Base-by-base conservation (phyloP, 768 basidiomycete genomes). In the Sistotremastrum niveocremeum region DNA sequence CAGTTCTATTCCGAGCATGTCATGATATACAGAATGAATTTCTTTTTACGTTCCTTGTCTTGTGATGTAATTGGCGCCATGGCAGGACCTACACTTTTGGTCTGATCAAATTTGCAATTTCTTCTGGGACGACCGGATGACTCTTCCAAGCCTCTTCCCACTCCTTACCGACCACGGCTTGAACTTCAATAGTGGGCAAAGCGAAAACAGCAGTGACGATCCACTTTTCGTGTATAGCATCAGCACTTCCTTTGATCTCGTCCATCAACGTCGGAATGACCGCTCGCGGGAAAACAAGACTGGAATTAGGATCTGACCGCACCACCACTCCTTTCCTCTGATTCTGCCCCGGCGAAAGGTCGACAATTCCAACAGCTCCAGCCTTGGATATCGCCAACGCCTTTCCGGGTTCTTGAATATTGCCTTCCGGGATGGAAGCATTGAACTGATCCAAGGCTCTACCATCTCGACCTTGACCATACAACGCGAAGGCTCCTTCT, bases 401-500 rank as follows among this genome's bases (percentile, higher is more conserved):
- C 46, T 47, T 49, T 39, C 31, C 60, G 50, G 66, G 65, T n/a
- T 57, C 61, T 3, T 54, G 54, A 0, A 64, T 61, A 10, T 45
- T 42, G 34, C 46, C 29, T 40, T 20, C 20, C 20, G 20, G 20
- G 20, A 20, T 20, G 20, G 20, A 20, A 20, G 20, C 20, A 41
- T 59, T 59, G 7, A 60, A 52, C 31, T 74, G 72, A 41, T 74
- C 73, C 34, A 84, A 58, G 2, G 77, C 76, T 20, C 81, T 64
- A 10, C 74, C 76, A 56, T 80, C 72, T 45, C 61, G 60, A 8
- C 74, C 65, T 58, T 84, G 83, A 2, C 81, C 81, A 54, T 81
- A 78, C 33, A 81, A 74, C 41, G 81, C 76, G 56, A 75, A 86
- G 2, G 74, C 81, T 6, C 77, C 82, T 57, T 86, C 83, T 0